Conservation (phyloP, 2,329 filamentous ascomycete genomes). For the Teratosphaeriaceae sp. region DNA sequence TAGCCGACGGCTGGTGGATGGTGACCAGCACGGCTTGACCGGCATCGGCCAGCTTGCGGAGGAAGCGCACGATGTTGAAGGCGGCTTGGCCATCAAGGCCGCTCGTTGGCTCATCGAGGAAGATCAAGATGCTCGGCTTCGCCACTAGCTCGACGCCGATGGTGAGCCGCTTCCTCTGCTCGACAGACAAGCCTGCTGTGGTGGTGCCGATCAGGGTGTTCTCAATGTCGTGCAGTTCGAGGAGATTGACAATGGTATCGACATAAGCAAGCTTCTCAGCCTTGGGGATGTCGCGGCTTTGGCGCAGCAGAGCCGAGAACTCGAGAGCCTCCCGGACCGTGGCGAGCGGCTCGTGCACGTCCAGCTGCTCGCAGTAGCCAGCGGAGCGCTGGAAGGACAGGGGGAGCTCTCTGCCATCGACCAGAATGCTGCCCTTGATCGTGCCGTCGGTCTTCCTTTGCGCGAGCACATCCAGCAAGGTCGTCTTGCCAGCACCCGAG, state of each 20-base stretch:
- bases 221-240: slow-evolving; percentile 63
- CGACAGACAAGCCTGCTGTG: slow-evolving; percentile 48
- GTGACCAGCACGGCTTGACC: slow-evolving; percentile 64
- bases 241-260: slow-evolving; percentile 54
- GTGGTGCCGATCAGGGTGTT: slow-evolving; percentile 56
- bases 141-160: slow-evolving; percentile 52
- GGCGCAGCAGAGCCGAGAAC: slow-evolving; percentile 60
- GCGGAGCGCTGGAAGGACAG: slow-evolving; percentile 47
- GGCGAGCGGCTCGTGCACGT: slow-evolving; percentile 59
- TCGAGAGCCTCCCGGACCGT: slow-evolving; percentile 61
- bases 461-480: slow-evolving; percentile 34
- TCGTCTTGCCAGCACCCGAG: slow-evolving; percentile 51
- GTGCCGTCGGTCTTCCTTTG: slow-evolving; percentile 41
- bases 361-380: slow-evolving; percentile 56
- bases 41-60: slow-evolving; percentile 58
- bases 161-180: slow-evolving; percentile 52
- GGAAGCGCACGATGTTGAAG: slow-evolving; percentile 57
- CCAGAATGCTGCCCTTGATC: slow-evolving; percentile 39
- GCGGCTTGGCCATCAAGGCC: slow-evolving; percentile 62
- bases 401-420: slow-evolving; percentile 35
- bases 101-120: slow-evolving; percentile 54
- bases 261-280: slow-evolving; percentile 62
- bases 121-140: slow-evolving; percentile 55
- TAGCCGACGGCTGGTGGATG: slow-evolving; percentile 63
- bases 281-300: slow-evolving; percentile 49